A percentile compares a stretch with the other conserved stretches of the same genome.
phyloP scores from a whole-genome alignment of 2,329 filamentous ascomycete species.

The Fusarium austroafricanum region DNA sequence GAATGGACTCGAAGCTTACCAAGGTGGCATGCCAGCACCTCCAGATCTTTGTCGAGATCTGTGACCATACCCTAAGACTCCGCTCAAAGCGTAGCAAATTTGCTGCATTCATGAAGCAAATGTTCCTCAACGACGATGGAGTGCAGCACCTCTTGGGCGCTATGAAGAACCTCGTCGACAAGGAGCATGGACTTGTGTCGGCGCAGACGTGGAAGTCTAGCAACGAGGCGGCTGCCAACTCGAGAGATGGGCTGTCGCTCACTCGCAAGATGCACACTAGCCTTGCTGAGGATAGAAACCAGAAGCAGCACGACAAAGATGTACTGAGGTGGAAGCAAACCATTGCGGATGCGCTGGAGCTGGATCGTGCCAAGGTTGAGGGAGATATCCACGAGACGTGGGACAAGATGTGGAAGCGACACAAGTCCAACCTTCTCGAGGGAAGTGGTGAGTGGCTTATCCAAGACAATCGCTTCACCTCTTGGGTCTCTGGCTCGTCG shows the following conservation, averaged over 20 bases:
- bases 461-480: not conserved
- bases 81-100: not conserved
- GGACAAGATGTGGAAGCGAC: not conserved
- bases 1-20: not conserved
- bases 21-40: slow-evolving; percentile 1
- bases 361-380: not conserved
- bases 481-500: not conserved
- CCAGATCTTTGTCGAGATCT: slow-evolving; percentile 1
- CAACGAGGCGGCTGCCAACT: not conserved
- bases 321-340: not conserved
- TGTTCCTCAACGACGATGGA: slow-evolving; percentile 4
- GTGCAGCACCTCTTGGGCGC: not conserved
- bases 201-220: not conserved
- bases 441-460: not conserved
- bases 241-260: not conserved
- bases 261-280: slow-evolving; percentile 1
- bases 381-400: not conserved
- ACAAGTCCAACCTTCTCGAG: not conserved
- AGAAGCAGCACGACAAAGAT: not conserved
- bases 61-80: not conserved
- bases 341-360: not conserved
- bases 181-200: not conserved
- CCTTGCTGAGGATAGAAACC: not conserved
- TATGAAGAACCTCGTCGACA: not conserved
- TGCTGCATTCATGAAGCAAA: slow-evolving; percentile 1